Evolutionary conservation across 2,329 filamentous ascomycete genomes (phyloP), one percentile per base, ranked within the genome.

Genomic region (Verruconis gallopava): DNA sequence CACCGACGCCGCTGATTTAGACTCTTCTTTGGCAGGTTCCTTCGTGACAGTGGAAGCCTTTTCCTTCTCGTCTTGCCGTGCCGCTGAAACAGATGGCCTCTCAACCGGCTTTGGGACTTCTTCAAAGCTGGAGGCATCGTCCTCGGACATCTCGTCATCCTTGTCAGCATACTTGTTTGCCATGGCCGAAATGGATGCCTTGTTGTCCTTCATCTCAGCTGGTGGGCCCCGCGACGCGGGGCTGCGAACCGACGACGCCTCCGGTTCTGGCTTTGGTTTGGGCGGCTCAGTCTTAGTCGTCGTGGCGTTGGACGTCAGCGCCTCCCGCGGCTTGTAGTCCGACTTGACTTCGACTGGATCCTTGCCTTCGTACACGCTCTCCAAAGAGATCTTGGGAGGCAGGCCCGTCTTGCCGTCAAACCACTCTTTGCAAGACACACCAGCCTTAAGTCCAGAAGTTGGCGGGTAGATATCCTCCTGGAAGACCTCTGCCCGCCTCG

Each of bases 391-490:
- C 72, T 94, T 96, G 46, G 86, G 72, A 5, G 91, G 88, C 33
- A 93, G 63, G 5, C 70, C 85, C 13, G 81, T 80, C 67, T 93
- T 91, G 49, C 91, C 91, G 12, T 72, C 71, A 41, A 94, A 71
- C 88, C 88, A 98, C 51, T 96, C 88, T 36, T 72, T 65, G 32
- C 82, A 75, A 43, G 77, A 81, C 55, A 93, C 75, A 45, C 81
- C 88, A 38, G 91, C 77, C 63, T 85, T 93, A 42, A 74, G 60
- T 47, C 91, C 89, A 43, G 71, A 70, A 11, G 86, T 81, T 9
- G 91, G 89, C 33, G 89, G 91, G 62, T 85, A 98, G 54, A 98
- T 95, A 57, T 98, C 91, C 47, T 86, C 85, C 65, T 96, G 89
- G 76, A 95, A 95, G 40, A 81, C 85, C 63, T 95, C 86, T 43